Base-by-base conservation (phyloP, 192 early-diverging fungal genomes). In the Geranomyces michiganensis region DNA sequence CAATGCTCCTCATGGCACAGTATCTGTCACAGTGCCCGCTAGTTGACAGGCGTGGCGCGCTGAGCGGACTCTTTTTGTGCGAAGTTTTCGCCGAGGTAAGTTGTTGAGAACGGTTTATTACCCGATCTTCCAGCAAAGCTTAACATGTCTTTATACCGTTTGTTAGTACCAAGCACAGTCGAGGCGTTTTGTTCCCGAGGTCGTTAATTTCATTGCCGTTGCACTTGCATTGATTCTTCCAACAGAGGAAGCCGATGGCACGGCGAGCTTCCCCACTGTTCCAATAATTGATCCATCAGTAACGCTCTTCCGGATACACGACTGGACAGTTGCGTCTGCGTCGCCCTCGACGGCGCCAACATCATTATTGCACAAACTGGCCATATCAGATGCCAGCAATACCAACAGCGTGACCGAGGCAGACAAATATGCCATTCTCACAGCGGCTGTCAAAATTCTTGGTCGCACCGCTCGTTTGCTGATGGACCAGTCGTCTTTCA, bases 31-130 rank as follows among this genome's bases (percentile, higher is more conserved):
- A 93, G 77, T 81, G 84, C 63, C 83, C 83, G 46, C 80, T 90
- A 29, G 61, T 56, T 6, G 84, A 76, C 19, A 70, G 87, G 64
- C 73, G 78, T 15, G 94, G 93, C 76, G 59, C 92, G 1, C 72
- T 84, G 3, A 77, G 79, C n/a, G 96, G 95, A 13, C 65, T 97
- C 56, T 85, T 90, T 65, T 76, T 97, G n/a, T 88, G 89, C 45
- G 87, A 89, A 47, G 62, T 94, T 31, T 78, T 93, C 31, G 74
- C 77, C 47, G 90, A 92, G 76, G 85, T 91, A 67, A 81, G 84
- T 64, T 69, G n/a, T n/a, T n/a, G n/a, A n/a, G n/a, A n/a, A n/a
- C n/a, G n/a, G n/a, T n/a, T n/a, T n/a, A n/a, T n/a, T n/a, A n/a
- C n/a, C n/a, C n/a, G n/a, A n/a, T n/a, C n/a, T n/a, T n/a, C n/a